A percentile compares a stretch with the other conserved stretches of the same genome.
phyloP scores from a whole-genome alignment of 495 filamentous ascomycete genomes.

The Niebla homalea region DNA sequence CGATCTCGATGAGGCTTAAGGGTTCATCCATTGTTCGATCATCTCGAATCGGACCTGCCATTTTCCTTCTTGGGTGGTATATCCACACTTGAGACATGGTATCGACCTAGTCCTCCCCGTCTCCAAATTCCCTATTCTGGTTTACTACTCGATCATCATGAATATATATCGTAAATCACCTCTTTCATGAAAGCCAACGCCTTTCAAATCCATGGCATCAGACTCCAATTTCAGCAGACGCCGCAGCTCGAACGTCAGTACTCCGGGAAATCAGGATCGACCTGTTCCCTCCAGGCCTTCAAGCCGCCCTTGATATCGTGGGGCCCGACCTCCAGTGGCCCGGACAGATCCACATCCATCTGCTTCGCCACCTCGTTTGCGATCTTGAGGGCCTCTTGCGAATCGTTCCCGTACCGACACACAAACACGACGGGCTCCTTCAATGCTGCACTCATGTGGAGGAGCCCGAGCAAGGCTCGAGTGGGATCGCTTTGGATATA shows the following conservation, averaged over 20 bases:
- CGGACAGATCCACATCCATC: slow-evolving; percentile 2
- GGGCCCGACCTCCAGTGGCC: background rate
- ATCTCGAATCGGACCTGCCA: no score
- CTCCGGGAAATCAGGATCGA: slow-evolving; percentile 61
- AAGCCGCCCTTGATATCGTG: slow-evolving; percentile 75
- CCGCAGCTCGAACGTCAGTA: slow-evolving; percentile 26
- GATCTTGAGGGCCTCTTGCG: slow-evolving; percentile 66
- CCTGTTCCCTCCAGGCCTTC: slow-evolving; percentile 65
- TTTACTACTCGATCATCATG: no score
- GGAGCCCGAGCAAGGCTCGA: background rate
- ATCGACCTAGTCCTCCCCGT: no score
- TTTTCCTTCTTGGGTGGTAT: no score
- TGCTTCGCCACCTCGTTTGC: slow-evolving; percentile 44
- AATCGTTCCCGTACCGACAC: slow-evolving; percentile 81
- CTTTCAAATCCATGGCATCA: no score
- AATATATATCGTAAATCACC: no score
- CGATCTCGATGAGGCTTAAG: no score
- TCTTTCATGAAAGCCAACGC: no score
- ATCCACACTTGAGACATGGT: no score
- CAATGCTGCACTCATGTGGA: background rate
- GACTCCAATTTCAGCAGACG: no score
- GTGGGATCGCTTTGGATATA: slow-evolving; percentile 27
- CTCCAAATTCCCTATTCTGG: no score
- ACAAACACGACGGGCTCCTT: slow-evolving; percentile 35
- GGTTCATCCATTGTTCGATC: no score